Conservation (phyloP, 306 rosid genomes). For the Alnus glutinosa region DNA sequence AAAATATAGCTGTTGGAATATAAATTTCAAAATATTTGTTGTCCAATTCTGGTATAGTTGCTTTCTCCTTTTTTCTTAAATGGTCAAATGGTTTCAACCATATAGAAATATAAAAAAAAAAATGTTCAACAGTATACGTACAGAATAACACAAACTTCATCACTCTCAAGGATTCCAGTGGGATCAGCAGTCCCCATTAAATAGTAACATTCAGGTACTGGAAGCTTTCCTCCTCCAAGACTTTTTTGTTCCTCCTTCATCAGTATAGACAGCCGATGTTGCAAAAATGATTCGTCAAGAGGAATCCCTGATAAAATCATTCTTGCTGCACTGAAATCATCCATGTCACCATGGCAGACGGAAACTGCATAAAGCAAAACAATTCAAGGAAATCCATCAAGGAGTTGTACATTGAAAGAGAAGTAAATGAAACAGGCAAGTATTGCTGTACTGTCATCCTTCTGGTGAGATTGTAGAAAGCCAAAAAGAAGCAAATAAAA, state of each 20-base stretch:
- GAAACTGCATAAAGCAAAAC: conserved; percentile 47
- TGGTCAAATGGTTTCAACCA: not conserved
- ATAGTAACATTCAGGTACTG: conserved; percentile 53
- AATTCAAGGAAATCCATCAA: conserved; percentile 1
- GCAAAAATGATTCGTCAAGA: conserved; percentile 72
- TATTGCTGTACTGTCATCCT: conserved; percentile 9
- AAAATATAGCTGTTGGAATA: not conserved
- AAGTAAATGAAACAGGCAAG: conserved; percentile 6
- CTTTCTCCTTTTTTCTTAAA: not conserved
- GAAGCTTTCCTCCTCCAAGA: conserved; percentile 55
- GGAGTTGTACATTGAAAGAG: not conserved
- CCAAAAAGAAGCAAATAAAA: not conserved
- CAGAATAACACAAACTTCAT: conserved; percentile 78
- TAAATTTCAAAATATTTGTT: not conserved
- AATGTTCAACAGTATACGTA: conserved; percentile 34
- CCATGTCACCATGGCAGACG: conserved; percentile 51
- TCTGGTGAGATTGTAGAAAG: not conserved
- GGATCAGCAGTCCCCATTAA: conserved; percentile 91
- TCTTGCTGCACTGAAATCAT: conserved; percentile 46
- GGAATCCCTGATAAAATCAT: conserved; percentile 77
- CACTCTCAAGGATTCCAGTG: conserved; percentile 44
- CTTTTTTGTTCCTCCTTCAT: conserved; percentile 42
- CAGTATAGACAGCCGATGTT: conserved; percentile 39
- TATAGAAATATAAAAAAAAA: not conserved
- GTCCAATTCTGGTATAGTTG: not conserved